Conservation (phyloP, 176 grass and related monocot species). For the Zizania latifolia region DNA sequence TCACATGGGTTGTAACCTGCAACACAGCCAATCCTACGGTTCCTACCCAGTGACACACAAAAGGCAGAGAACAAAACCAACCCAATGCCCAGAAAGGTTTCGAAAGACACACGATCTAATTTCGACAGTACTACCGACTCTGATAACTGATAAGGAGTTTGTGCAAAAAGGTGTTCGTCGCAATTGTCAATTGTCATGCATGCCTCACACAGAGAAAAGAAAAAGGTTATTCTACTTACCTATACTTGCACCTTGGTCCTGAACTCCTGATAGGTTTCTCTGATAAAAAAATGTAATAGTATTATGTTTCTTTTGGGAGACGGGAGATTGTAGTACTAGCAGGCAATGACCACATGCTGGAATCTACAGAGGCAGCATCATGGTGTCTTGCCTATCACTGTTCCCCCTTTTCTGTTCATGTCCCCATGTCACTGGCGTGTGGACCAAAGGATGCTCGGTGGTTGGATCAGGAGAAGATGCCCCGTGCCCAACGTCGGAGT, state of each 20-base stretch:
- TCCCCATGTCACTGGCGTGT: neutral
- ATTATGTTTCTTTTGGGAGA: neutral
- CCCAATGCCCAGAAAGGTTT: neutral
- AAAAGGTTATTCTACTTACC: neutral
- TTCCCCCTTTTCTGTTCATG: neutral
- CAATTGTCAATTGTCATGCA: neutral
- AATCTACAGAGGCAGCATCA: conserved; percentile 33
- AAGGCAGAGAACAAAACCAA: neutral
- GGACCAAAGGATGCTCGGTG: neutral
- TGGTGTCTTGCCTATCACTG: conserved; percentile 17
- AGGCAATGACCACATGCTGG: conserved; percentile 27
- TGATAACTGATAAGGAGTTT: neutral
- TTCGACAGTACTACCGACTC: neutral
- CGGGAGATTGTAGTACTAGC: neutral
- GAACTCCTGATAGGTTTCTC: neutral
- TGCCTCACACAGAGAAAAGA: too few species aligned
- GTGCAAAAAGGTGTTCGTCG: neutral
- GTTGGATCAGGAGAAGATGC: neutral
- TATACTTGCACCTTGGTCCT: neutral
- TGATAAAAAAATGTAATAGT: too few species aligned
- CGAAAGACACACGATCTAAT: neutral
- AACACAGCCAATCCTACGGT: neutral
- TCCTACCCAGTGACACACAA: neutral
- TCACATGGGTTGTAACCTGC: neutral
- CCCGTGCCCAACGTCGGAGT: neutral